Base-by-base conservation (phyloP, 2,329 filamentous ascomycete species). In the Aspergillus brasiliensis region DNA sequence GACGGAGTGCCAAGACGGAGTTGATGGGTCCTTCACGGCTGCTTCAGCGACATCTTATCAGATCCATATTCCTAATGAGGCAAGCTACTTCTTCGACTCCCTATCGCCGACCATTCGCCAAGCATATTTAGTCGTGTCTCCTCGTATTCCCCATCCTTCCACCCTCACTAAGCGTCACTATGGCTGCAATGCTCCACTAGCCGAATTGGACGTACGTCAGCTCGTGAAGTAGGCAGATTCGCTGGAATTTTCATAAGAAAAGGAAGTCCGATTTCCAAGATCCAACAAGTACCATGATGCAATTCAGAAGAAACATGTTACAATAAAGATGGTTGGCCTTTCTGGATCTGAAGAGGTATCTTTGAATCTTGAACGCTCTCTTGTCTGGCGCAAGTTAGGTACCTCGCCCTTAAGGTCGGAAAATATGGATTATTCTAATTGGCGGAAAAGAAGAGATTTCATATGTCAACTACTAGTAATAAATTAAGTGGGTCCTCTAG, bases 11-110 rank as follows among this genome's bases (percentile, higher is more conserved):
- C 51, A 54, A 44, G 51, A 37, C 48, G 7, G 28, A 28, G 28
- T 15, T 27, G 47, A 34, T 51, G 27, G 15, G n/a, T 51, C 28
- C 13, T 17, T 34, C 47, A 44, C 51, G 21, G 8, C 34, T n/a
- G 17, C 21, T 8, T 40, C 10, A 53, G 37, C 51, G 37, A 53
- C 23, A 44, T 54, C 51, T 54, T 44, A 54, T 54, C 51, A 54
- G 51, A 54, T 54, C 51, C 51, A 54, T 54, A 42, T 54, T 54
- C 51, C 51, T 54, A 44, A 31, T 6, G 3, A 21, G 51, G 51
- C 6, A 54, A 21, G 44, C 37, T 28, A 21, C 19, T 28, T 37
- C 51, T 37, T 25, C 5, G 31, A 25, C 19, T 23, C 19, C 3
- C 31, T 37, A 52, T 37, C 19, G 7, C 49, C 51, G 34, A 42